Evolutionary conservation across 768 basidiomycete species (phyloP).

Genomic region (Hortiboletus flavorubellus): DNA sequence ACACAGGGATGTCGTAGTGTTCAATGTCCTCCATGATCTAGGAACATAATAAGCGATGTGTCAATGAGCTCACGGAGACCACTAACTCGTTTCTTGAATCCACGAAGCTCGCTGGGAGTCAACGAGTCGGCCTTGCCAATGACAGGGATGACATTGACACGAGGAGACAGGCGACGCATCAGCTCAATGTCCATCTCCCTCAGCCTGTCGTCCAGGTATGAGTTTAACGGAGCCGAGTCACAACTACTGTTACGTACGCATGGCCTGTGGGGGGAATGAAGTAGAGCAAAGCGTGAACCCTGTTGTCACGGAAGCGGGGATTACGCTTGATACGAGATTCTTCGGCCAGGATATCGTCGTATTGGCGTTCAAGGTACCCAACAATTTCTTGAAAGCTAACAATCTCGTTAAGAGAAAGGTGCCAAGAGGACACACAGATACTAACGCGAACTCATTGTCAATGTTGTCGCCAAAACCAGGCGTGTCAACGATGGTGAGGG

Average conservation of each 20-base stretch:
- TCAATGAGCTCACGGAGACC: not conserved
- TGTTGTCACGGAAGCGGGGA: constrained; percentile 97
- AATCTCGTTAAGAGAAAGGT: constrained; percentile 3
- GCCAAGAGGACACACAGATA: constrained; percentile 17
- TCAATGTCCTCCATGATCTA: constrained; percentile 99
- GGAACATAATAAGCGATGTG: not conserved
- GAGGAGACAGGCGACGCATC: constrained; percentile 95
- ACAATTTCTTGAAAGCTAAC: constrained; percentile 94
- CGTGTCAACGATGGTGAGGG: constrained; percentile 96
- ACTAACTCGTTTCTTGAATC: constrained; percentile 90
- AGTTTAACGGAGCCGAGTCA: not conserved
- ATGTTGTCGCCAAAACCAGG: constrained; percentile 99
- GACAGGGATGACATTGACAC: constrained; percentile 98
- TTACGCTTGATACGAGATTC: constrained; percentile 99
- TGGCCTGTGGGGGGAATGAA: constrained; percentile 99
- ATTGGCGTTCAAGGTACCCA: constrained; percentile 95
- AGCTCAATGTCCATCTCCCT: constrained; percentile 99
- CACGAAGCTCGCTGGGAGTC: constrained; percentile 88
- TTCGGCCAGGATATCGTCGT: constrained; percentile 97
- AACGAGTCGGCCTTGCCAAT: constrained; percentile 95
- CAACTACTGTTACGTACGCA: constrained; percentile 54
- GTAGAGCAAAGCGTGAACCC: constrained; percentile 94
- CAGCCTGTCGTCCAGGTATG: constrained; percentile 45
- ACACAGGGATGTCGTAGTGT: constrained; percentile 95
- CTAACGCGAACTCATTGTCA: constrained; percentile 97